phyloP scores from a whole-genome alignment of 208 protist genomes.

The Novymonas esmeraldas region DNA sequence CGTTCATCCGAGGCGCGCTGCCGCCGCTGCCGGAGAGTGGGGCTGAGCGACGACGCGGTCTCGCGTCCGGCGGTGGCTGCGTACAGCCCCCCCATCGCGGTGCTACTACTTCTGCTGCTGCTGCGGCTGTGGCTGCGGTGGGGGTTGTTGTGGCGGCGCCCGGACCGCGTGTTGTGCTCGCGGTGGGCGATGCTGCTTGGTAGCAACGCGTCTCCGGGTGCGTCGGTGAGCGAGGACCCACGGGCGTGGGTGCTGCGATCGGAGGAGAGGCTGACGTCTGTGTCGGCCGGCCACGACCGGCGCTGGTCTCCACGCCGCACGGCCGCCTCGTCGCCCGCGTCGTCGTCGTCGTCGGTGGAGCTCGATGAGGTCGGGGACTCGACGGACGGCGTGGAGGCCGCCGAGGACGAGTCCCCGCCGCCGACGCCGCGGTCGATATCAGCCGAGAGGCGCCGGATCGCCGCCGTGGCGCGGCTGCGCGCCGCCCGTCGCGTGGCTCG shows the following conservation, averaged over 20 bases:
- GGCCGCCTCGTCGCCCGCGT: not conserved
- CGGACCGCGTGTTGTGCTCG: too few species aligned
- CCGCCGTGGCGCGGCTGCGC: not conserved
- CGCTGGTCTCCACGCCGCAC: not conserved
- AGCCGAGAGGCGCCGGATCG: not conserved
- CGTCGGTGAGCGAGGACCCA: not conserved
- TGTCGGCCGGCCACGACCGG: not conserved
- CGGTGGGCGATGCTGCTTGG: too few species aligned
- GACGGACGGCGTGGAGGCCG: slow-evolving; percentile 21
- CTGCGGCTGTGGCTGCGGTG: too few species aligned
- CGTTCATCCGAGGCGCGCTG: too few species aligned
- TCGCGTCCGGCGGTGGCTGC: too few species aligned
- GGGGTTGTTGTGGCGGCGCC: too few species aligned
- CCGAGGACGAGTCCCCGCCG: slow-evolving; percentile 14
- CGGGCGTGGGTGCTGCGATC: slow-evolving; percentile 13
- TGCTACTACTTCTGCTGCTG: too few species aligned
- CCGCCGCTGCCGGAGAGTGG: too few species aligned
- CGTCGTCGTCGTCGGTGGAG: not conserved
- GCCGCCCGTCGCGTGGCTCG: not conserved
- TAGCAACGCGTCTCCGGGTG: not conserved
- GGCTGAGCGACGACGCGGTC: too few species aligned
- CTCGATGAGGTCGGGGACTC: slow-evolving; percentile 23
- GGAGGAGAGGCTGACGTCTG: slow-evolving; percentile 17
- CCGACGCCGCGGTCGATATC: not conserved
- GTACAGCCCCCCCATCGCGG: too few species aligned